phyloP scores from a whole-genome alignment of 2,329 filamentous ascomycete species.

The Colletotrichum sojae region DNA sequence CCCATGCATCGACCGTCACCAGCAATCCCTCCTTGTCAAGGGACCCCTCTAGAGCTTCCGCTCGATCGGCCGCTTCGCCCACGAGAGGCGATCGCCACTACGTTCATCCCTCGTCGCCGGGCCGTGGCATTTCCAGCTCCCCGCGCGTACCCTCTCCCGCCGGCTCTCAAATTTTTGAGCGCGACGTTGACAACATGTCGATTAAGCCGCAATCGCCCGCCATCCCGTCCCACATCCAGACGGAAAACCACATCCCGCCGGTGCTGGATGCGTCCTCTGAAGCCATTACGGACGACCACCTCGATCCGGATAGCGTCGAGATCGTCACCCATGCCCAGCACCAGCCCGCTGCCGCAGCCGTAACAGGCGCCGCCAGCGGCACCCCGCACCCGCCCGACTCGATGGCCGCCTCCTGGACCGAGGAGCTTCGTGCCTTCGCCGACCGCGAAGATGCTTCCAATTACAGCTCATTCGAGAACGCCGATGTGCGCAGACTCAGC shows the following conservation, averaged over 20 bases:
- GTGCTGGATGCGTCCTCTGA: slow-evolving; percentile 92
- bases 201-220: slow-evolving; percentile 82
- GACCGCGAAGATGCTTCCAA: slow-evolving; percentile 76
- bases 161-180: slow-evolving; percentile 88
- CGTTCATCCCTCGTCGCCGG: slow-evolving; percentile 74
- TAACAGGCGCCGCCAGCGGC: slow-evolving; percentile 64
- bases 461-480: slow-evolving; percentile 82
- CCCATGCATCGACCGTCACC: slow-evolving; percentile 45
- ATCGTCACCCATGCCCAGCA: slow-evolving; percentile 91
- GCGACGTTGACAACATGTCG: slow-evolving; percentile 88
- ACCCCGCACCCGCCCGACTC: slow-evolving; percentile 56
- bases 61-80: slow-evolving; percentile 56
- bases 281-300: slow-evolving; percentile 87
- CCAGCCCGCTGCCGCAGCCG: slow-evolving; percentile 80
- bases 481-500: slow-evolving; percentile 86
- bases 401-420: slow-evolving; percentile 65
- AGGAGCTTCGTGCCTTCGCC: slow-evolving; percentile 70
- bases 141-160: slow-evolving; percentile 85
- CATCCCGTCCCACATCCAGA: slow-evolving; percentile 94
- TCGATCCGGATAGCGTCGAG: slow-evolving; percentile 91
- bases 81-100: slow-evolving; percentile 56
- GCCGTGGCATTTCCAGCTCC: slow-evolving; percentile 77
- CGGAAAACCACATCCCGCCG: slow-evolving; percentile 93
- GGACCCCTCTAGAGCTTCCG: slow-evolving; percentile 53
- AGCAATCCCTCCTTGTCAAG: slow-evolving; percentile 46